Evolutionary conservation across 1,139 yeast genomes (phyloP), one percentile per base, ranked within the genome.

Genomic region (Suhomyces bokatorum): DNA sequence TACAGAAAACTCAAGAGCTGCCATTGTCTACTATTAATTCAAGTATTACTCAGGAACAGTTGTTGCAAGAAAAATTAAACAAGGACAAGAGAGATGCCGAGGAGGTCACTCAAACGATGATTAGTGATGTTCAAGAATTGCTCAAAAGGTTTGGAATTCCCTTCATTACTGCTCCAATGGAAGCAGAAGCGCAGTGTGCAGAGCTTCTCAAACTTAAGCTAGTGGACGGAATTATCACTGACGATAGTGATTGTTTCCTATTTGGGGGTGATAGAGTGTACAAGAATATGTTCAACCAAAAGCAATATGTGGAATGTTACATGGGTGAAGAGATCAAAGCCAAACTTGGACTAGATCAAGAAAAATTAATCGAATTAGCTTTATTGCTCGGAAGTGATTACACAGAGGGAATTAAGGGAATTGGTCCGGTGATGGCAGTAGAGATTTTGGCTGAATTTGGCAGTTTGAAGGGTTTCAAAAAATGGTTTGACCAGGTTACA

Each of bases 141-240:
- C 70, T 95, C 6, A 78, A 85, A 30, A 64, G 95, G 45, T 95
- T 95, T 69, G 99, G 99, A 1, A 86, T 93, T 10, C 99, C 99
- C 0, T 93, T 81, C 55, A 78, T 93, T 7, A 88, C 97, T 0
- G 97, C 98, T 0, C 98, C 98, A 0, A 89, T 88, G 89, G 99
- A 93, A 65, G 99, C 99, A 1, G 99, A 93, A 68, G 97, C 98
- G 0, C 99, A 93, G 59, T 93, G 99, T 66, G 97, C 97, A 0
- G 88, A 84, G 53, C 67, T 93, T 10, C 65, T 80, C 40, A 64
- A 66, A 22, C 63, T 89, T 14, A 80, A 79, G 0, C 71, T 93
- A 20, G 97, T 93, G 2, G 99, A 95, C 63, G 99, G 99, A 0
- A 87, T 93, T 16, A 85, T 95, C 15, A 95, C 99, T 0, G 99